Base-by-base conservation (phyloP, 805 yeast species). In the Starmera pachycereana region DNA sequence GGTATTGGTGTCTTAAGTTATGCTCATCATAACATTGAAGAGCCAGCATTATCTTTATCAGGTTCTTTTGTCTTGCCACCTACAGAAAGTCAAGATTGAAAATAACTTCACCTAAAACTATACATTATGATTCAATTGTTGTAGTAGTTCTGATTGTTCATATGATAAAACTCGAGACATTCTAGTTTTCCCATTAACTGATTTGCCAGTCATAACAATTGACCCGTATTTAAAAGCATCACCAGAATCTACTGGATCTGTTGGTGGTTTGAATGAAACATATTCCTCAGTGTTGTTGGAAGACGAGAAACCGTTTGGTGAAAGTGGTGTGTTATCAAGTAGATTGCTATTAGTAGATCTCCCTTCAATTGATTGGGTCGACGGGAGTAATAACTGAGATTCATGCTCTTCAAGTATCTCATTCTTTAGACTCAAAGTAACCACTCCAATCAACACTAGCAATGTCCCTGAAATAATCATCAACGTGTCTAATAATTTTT, bases 1-100 rank as follows among this genome's bases (percentile, higher is more conserved):
- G 97, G 96, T 34, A 85, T 87, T 33, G 96, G 96, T 45, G 95
- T 88, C 2, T 67, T 90, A 54, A 78, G 92, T 47, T 89, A 89
- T 60, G 94, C 86, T 52, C 97, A 89, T 59, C 78, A 81, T 54
- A 78, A 71, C 57, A 71, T 85, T 41, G 71, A 81, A 32, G 97
- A 90, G 62, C 97, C 97, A 4, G 96, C 96, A 0, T 58, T 90
- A 42, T 75, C 70, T 38, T 68, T 90, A 43, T 83, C 95, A 3
- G 95, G 95, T 37, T 90, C 94, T 0, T 87, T 86, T 51, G 66
- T 68, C 8, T 79, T 82, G 12, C 90, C 87, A 12, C 75, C 74
- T 9, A 81, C 74, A 43, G 82, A 79, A 50, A 37, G 44, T 34
- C 22, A 34, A 25, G 39, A 37, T 30, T 11, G 14, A 19, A 19